These are phyloP conservation scores for Tagetes patula DNA, from an alignment of 129 eudicot species.

Conservation along the genomic window DNA sequence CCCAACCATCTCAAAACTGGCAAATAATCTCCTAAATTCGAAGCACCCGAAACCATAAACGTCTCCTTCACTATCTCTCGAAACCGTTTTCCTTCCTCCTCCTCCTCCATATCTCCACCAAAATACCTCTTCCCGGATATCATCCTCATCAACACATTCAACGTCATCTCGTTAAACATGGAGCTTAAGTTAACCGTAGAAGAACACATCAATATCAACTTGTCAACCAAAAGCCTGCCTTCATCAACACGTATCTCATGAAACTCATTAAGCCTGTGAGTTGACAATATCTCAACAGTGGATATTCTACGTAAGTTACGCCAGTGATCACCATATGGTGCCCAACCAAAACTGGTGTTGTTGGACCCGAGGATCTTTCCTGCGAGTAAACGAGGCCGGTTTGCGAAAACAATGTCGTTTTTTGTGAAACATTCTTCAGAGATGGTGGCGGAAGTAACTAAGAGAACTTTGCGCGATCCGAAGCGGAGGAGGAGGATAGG, in stretches of 20 bases:
- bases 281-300: constrained; percentile 41
- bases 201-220: constrained; percentile 5
- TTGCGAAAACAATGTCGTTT: constrained; percentile 27
- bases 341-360: constrained; percentile 20
- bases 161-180: constrained; percentile 33
- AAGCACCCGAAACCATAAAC: constrained; percentile 19
- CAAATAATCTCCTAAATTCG: constrained; percentile 47
- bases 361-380: constrained; percentile 32
- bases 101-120: constrained; percentile 28
- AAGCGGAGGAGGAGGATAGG: constrained; percentile 27
- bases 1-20: constrained; percentile 55
- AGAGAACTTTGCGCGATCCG: constrained; percentile 26
- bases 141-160: constrained; percentile 58
- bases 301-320: constrained; percentile 32
- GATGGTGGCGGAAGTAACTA: constrained; percentile 20
- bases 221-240: constrained; percentile 15
- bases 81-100: constrained; percentile 39
- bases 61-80: constrained; percentile 43
- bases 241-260: constrained; percentile 40
- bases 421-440: constrained; percentile 27
- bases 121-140: constrained; percentile 52
- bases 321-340: constrained; percentile 30
- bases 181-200: constrained; percentile 30
- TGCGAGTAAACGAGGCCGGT: constrained; percentile 23
- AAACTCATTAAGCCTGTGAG: constrained; percentile 29